Evolutionary conservation across 2,329 filamentous ascomycete genomes (phyloP).

Genomic region (Cladosporium phlei): DNA sequence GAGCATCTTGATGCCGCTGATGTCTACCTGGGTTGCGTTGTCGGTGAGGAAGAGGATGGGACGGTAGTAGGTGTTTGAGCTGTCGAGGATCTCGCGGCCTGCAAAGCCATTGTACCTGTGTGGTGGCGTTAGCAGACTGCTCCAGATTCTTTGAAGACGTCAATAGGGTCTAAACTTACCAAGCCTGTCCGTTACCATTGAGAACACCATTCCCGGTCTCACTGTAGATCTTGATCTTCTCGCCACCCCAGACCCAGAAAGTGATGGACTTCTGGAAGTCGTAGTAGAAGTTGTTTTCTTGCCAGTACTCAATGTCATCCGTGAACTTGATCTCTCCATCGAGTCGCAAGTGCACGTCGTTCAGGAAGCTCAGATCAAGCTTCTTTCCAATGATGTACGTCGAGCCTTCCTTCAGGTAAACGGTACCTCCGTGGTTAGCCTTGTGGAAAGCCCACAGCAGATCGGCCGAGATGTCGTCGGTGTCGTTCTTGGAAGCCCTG

Average conservation of each 20-base stretch:
- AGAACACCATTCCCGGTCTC: constrained; percentile 47
- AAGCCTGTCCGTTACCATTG: constrained; percentile 52
- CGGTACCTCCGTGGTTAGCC: constrained; percentile 56
- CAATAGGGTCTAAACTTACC: constrained; percentile 42
- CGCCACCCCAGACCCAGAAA: constrained; percentile 61
- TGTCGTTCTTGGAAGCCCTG: constrained; percentile 49
- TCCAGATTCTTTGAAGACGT: not conserved
- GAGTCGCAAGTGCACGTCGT: constrained; percentile 54
- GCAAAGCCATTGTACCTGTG: constrained; percentile 38
- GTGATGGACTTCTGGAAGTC: constrained; percentile 53
- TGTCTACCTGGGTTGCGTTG: constrained; percentile 54
- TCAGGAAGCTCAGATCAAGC: constrained; percentile 54
- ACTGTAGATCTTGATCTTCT: constrained; percentile 53
- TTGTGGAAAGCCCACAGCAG: constrained; percentile 52
- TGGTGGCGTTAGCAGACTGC: not conserved
- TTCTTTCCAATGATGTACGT: constrained; percentile 57
- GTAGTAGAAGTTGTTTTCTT: constrained; percentile 46
- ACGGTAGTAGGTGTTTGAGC: constrained; percentile 52
- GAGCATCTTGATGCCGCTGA: constrained; percentile 56
- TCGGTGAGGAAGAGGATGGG: constrained; percentile 59
- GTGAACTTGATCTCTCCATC: constrained; percentile 57
- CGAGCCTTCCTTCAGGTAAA: constrained; percentile 50
- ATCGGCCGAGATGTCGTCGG: constrained; percentile 53
- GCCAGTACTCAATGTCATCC: constrained; percentile 57
- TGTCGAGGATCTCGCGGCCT: constrained; percentile 42